Base-by-base conservation (phyloP, 257 asterid species). In the Gentiana straminea region DNA sequence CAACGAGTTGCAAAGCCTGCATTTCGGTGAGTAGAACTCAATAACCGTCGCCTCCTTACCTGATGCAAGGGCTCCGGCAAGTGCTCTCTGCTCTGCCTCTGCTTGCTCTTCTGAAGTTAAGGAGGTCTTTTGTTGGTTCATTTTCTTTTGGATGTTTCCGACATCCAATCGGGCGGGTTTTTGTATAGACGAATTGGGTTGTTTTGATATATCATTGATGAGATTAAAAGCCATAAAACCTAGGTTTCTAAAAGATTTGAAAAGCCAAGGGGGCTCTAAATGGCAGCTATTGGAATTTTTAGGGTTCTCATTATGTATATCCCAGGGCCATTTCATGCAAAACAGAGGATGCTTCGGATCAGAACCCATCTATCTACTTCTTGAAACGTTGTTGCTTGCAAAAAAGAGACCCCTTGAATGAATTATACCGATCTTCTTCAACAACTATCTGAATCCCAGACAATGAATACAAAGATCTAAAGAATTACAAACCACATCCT, bases 241-340 rank as follows among this genome's bases (percentile, higher is more conserved):
- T 3, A 85, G 46, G 67, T 64, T 81, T 60, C 58, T 73, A 37
- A 81, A 51, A 7, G 97, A 78, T 44, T 76, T 85, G 73, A 88
- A 81, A 33, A 88, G 47, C 91, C 91, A 88, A 41, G 95, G 95
- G 33, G 82, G 51, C 46, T 83, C 94, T 3, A 73, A 74, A 43
- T 73, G 70, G 62, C 97, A 88, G 33, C 72, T 59, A 51, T n/a
- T 57, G 57, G 75, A 59, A 64, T 50, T 63, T 39, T 65, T 64
- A 35, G 64, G 70, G 46, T 63, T 70, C 12, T 44, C 54, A 51
- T 68, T 66, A 51, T 58, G 57, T 5, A 38, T 34, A 57, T 75
- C 83, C 90, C 90, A 82, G 46, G 95, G 95, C 94, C 91, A 85
- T 68, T 79, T 84, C 62, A 80, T 65, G 75, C 92, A 86, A 71